Evolutionary conservation across 2,329 filamentous ascomycete genomes (phyloP).

Genomic region (Clonostachys sp.): DNA sequence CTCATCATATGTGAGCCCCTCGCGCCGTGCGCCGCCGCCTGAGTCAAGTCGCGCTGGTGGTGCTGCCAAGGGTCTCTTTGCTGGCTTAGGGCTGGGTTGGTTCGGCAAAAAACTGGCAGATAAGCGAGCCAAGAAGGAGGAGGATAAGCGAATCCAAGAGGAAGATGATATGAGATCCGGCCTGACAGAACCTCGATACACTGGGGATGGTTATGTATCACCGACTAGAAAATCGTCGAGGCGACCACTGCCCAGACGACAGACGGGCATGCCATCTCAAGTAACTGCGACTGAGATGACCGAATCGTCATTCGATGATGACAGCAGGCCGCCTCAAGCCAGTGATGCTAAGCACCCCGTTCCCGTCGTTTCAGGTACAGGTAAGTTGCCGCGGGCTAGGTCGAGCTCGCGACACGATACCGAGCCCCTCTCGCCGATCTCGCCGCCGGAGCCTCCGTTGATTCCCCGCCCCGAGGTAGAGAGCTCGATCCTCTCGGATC

Average conservation of each 20-base stretch:
- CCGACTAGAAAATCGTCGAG: conserved; percentile 32
- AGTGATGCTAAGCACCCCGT: too few relatives aligned
- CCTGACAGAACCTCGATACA: conserved; percentile 59
- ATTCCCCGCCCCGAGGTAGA: conserved; percentile 7
- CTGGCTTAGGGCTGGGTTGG: conserved; percentile 63
- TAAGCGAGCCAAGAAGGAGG: conserved; percentile 41
- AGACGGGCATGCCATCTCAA: conserved; percentile 19
- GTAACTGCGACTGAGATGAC: conserved; percentile 20
- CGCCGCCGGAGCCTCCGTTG: neutral
- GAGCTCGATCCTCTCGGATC: conserved; percentile 21
- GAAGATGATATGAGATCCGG: conserved; percentile 56
- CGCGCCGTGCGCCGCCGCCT: conserved; percentile 41
- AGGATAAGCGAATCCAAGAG: conserved; percentile 35
- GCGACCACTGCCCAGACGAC: conserved; percentile 21
- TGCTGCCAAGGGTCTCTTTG: conserved; percentile 53
- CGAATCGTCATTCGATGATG: conserved; percentile 26
- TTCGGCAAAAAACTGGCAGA: conserved; percentile 62
- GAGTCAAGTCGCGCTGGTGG: conserved; percentile 37
- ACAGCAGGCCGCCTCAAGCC: neutral
- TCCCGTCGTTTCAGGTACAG: conserved; percentile 1
- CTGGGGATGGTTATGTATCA: conserved; percentile 60
- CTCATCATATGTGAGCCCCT: conserved; percentile 59
- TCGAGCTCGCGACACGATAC: conserved; percentile 1
- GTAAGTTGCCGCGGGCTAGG: conserved; percentile 3
- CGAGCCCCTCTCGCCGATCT: neutral